Evolutionary conservation across 306 rosid species (phyloP), one percentile per base, ranked within the genome.

Genomic region (Hippophae gyantsensis): DNA sequence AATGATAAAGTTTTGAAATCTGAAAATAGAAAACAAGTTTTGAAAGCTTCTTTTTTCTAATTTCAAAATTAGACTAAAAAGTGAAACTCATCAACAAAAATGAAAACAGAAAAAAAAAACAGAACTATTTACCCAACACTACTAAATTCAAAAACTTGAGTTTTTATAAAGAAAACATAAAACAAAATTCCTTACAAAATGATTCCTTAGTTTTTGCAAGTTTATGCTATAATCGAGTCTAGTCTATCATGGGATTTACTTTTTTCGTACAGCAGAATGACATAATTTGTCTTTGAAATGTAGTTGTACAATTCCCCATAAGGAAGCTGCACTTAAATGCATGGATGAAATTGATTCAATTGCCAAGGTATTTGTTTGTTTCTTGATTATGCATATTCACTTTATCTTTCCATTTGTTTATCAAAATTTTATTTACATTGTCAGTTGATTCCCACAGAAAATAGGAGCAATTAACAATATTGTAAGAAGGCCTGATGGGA

Each of bases 401-500:
- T 9, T 10, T 47, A 47, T 9, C 50, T 9, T 12, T 3, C 38
- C 38, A 32, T 13, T 3, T 2, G 13, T 45, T 43, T 14, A 43
- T 43, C 23, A 13, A 6, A 42, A 14, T 18, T 14, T 11, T 8
- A 10, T 8, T 38, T 18, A 26, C 7, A 18, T 26, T 9, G n/a
- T 57, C 56, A 25, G n/a, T 13, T 60, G 3, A 53, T 48, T 5
- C 55, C 9, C 9, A 10, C 74, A 86, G 89, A 76, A 57, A 56
- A 83, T 82, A 53, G 89, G 87, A 74, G 89, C 87, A 55, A 81
- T 82, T 58, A 86, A 72, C 66, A 82, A 89, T 75, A 82, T 83
- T 84, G 70, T 86, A 58, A 80, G 69, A 72, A 80, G 69, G 13
- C 77, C 79, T 6, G 76, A 82, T 51, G 89, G 87, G 38, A 82